phyloP scores from a whole-genome alignment of 2,329 filamentous ascomycete genomes.

The Talaromyces piceae region DNA sequence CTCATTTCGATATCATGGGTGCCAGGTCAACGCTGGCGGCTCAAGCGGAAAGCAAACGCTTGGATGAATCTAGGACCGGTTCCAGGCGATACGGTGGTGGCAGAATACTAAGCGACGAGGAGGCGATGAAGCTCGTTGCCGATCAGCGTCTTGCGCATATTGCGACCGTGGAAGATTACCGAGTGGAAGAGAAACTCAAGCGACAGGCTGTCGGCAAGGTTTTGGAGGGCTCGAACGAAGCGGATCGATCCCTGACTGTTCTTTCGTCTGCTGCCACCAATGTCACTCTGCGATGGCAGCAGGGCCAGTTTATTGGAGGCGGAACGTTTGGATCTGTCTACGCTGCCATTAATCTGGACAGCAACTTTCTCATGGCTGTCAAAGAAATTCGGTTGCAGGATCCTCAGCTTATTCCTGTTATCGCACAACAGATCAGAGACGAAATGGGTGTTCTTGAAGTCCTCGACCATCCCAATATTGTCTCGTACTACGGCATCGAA shows the following conservation, averaged over 20 bases:
- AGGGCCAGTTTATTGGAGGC: constrained; percentile 95
- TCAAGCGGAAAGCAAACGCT: constrained; percentile 82
- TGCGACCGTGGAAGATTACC: constrained; percentile 65
- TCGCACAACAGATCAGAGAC: constrained; percentile 88
- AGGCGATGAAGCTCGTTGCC: constrained; percentile 66
- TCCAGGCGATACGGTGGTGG: constrained; percentile 66
- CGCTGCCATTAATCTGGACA: constrained; percentile 93
- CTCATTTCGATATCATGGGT: constrained; percentile 98
- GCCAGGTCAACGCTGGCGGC: constrained; percentile 88
- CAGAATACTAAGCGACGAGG: constrained; percentile 68
- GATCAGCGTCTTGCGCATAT: constrained; percentile 69
- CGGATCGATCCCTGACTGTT: constrained; percentile 87
- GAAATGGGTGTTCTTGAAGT: constrained; percentile 97
- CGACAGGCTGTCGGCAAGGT: constrained; percentile 83
- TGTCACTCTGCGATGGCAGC: constrained; percentile 93
- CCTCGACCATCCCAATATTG: constrained; percentile 93
- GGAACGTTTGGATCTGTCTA: constrained; percentile 98
- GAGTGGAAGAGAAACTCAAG: constrained; percentile 74
- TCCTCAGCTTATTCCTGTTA: constrained; percentile 88
- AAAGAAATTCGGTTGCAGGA: constrained; percentile 98
- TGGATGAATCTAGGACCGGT: constrained; percentile 72
- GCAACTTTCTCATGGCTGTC: constrained; percentile 93
- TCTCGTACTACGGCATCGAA: constrained; percentile 96
- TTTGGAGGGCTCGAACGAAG: constrained; percentile 88
- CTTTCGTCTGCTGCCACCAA: constrained; percentile 92